Evolutionary conservation across 2,329 filamentous ascomycete genomes (phyloP).

Genomic region (Apiospora arundinis): DNA sequence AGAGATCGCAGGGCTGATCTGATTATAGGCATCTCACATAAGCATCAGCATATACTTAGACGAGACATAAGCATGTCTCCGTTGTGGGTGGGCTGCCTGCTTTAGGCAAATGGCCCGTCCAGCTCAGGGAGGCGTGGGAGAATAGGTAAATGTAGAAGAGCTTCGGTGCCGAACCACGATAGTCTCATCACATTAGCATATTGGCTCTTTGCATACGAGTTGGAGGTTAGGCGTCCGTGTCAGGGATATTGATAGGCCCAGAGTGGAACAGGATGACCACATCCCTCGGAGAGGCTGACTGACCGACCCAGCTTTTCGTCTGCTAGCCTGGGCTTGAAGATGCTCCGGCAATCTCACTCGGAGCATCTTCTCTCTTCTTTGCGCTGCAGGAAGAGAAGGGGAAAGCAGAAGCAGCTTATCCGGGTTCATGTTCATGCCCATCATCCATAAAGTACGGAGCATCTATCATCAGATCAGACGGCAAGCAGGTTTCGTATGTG

Average conservation of each 20-base stretch:
- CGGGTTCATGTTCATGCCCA: constrained; percentile 12
- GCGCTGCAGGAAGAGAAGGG: not conserved
- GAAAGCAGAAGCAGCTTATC: constrained; percentile 1
- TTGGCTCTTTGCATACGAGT: constrained; percentile 5
- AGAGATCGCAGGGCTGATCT: constrained; percentile 14
- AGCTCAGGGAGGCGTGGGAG: not conserved
- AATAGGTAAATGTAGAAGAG: not conserved
- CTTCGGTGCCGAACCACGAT: constrained; percentile 14
- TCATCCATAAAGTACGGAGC: not conserved
- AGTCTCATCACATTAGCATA: constrained; percentile 4
- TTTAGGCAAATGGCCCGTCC: not conserved
- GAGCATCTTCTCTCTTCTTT: not conserved
- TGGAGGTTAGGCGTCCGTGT: not conserved
- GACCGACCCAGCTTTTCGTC: not conserved
- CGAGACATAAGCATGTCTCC: not conserved
- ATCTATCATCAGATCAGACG: not conserved
- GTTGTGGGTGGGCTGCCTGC: not conserved
- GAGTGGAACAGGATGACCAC: not conserved
- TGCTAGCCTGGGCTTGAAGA: constrained; percentile 4
- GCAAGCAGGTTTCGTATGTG: constrained; percentile 16
- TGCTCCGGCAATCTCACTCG: constrained; percentile 7
- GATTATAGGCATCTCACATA: constrained; percentile 16
- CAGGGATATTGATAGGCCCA: constrained; percentile 3
- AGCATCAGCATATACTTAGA: not conserved
- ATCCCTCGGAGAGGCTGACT: constrained; percentile 13